A percentile compares a stretch with the other conserved stretches of the same genome.
Conservation (phyloP, 495 filamentous ascomycete species). For the Podospora bellae-mahoneyi region DNA sequence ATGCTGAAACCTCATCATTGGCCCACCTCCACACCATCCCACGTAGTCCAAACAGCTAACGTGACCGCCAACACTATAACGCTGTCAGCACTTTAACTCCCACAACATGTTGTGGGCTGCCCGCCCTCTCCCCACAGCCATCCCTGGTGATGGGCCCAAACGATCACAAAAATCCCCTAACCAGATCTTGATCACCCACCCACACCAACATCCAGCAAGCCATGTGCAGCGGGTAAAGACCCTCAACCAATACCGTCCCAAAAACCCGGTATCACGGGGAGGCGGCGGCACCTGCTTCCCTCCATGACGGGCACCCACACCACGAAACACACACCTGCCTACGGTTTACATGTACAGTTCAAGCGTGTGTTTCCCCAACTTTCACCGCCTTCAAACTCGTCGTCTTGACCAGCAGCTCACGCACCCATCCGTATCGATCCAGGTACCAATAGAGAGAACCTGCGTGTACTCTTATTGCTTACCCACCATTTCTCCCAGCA, state of each 20-base stretch:
- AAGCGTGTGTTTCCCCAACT: background rate
- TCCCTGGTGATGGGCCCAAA: background rate
- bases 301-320: background rate
- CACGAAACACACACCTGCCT: background rate
- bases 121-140: background rate
- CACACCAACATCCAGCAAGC: background rate
- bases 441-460: too few relatives aligned
- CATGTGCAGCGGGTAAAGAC: background rate
- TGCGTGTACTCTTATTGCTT: too few relatives aligned
- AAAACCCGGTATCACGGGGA: background rate
- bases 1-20: background rate
- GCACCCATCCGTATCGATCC: too few relatives aligned
- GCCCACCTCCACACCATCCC: too few relatives aligned
- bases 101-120: background rate
- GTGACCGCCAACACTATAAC: background rate
- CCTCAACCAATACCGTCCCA: background rate
- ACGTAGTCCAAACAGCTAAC: background rate
- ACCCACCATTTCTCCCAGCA: too few relatives aligned
- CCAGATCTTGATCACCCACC: background rate
- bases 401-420: background rate
- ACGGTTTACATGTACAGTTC: background rate
- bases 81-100: background rate
- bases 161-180: background rate
- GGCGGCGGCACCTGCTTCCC: constrained; percentile 11
- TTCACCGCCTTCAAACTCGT: background rate